Percentiles rank a stretch among this genome's conserved stretches.
These are phyloP conservation scores for Barnettozyma salicaria DNA, from an alignment of 805 yeast species.

Conservation along the genomic window DNA sequence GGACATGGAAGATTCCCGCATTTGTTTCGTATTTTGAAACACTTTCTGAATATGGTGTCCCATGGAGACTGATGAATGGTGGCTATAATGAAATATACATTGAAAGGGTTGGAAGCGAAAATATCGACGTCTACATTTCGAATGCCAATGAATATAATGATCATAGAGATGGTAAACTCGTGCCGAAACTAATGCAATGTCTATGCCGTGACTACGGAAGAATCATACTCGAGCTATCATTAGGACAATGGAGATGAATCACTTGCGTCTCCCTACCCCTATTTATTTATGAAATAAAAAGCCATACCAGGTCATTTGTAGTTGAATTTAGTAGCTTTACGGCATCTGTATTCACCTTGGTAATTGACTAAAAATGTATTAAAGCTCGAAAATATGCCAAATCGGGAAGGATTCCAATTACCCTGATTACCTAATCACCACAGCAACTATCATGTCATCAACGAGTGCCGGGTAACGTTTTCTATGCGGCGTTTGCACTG, in stretches of 20 bases:
- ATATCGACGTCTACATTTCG: slow-evolving; percentile 18
- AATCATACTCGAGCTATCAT: slow-evolving; percentile 11
- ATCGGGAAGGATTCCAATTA: neutral
- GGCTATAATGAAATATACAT: slow-evolving; percentile 20
- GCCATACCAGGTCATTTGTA: neutral
- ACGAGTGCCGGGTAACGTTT: neutral
- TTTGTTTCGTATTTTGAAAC: slow-evolving; percentile 14
- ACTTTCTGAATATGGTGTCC: slow-evolving; percentile 21
- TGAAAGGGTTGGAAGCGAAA: slow-evolving; percentile 6
- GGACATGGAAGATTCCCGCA: slow-evolving; percentile 1
- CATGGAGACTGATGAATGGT: slow-evolving; percentile 26
- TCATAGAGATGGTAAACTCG: slow-evolving; percentile 22
- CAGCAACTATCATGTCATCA: slow-evolving; percentile 11
- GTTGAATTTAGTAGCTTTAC: no score
- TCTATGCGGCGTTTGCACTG: slow-evolving; percentile 2
- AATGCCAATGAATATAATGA: slow-evolving; percentile 20
- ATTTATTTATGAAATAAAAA: no score
- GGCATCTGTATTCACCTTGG: no score
- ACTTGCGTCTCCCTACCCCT: no score
- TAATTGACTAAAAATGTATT: neutral
- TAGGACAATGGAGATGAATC: slow-evolving; percentile 2
- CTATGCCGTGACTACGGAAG: slow-evolving; percentile 20
- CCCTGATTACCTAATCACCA: slow-evolving; percentile 5
- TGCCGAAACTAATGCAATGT: slow-evolving; percentile 15
- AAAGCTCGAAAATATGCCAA: neutral